Conservation (phyloP, 306 rosid species). For the Prunus persica region DNA sequence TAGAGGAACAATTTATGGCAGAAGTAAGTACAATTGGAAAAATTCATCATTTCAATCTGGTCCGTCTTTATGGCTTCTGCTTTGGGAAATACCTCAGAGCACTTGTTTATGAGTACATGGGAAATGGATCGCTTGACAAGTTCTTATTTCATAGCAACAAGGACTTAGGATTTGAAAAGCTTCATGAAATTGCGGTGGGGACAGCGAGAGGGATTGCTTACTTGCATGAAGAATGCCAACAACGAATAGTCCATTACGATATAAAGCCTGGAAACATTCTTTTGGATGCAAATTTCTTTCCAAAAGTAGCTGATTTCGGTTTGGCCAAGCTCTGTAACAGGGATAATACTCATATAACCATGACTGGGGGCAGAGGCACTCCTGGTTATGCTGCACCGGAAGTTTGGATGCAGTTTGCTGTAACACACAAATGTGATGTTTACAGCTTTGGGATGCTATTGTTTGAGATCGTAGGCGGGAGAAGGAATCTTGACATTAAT, state of each 20-base stretch:
- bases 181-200: slow-evolving; percentile 43
- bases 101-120: slow-evolving; percentile 34
- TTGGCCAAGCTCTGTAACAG: slow-evolving; percentile 43
- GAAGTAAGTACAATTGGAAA: slow-evolving; percentile 30
- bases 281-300: slow-evolving; percentile 19
- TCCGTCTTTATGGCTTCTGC: slow-evolving; percentile 39
- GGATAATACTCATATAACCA: slow-evolving; percentile 27
- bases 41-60: slow-evolving; percentile 43
- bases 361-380: slow-evolving; percentile 45
- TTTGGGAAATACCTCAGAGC: slow-evolving; percentile 34
- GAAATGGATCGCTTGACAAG: slow-evolving; percentile 25
- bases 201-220: slow-evolving; percentile 45
- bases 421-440: slow-evolving; percentile 36
- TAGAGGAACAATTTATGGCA: slow-evolving; percentile 35
- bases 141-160: slow-evolving; percentile 27
- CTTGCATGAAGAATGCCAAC: slow-evolving; percentile 44
- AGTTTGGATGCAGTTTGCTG: slow-evolving; percentile 34
- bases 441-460: slow-evolving; percentile 44
- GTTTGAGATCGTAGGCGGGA: slow-evolving; percentile 43
- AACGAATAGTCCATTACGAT: slow-evolving; percentile 50
- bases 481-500: slow-evolving; percentile 33
- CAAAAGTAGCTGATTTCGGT: slow-evolving; percentile 52
- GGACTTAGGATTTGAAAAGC: slow-evolving; percentile 30
- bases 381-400: slow-evolving; percentile 49
- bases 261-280: slow-evolving; percentile 53